Evolutionary conservation across 257 asterid genomes (phyloP), one percentile per base, ranked within the genome.

Genomic region (Jacaranda copaia): DNA sequence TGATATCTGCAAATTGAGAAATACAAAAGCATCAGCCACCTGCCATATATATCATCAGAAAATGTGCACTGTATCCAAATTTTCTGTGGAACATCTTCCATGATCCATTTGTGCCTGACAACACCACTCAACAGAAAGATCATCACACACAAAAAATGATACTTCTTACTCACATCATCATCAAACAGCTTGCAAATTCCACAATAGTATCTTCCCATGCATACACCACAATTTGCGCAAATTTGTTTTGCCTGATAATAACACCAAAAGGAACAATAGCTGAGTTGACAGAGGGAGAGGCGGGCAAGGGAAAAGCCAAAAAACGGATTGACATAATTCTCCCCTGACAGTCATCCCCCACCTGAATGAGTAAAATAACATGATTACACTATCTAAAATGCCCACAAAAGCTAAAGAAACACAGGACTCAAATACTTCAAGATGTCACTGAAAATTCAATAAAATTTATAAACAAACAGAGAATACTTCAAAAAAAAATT

Each of bases 151-250:
- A 64, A 53, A 52, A 18, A 19, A 43, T 72, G 40, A 56, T 56
- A 42, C 38, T 62, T 63, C 19, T 25, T 40, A 84, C 97, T 90
- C 77, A 93, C 98, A 73, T 93, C 97, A 68, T 93, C 97, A 82
- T 93, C 98, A 78, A 83, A 90, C 59, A 93, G 88, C 90, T 90
- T 93, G 95, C 98, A 93, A 69, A 72, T 77, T 75, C 85, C 94
- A 78, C 98, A 93, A 39, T 76, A 92, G 72, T 90, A 92, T 80
- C 90, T 88, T 12, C 88, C 97, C 96, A 93, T 90, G 88, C 94
- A 86, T 35, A 92, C 97, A 25, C 97, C 97, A 78, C 98, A 93
- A 72, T 76, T 90, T 61, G 53, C 69, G 89, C 98, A 93, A 45
- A 93, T 77, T 86, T 93, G 96, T 74, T 18, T 87, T 80, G 74